Evolutionary conservation across 176 grass and related monocot species (phyloP).

Genomic region (Zea luxurians): DNA sequence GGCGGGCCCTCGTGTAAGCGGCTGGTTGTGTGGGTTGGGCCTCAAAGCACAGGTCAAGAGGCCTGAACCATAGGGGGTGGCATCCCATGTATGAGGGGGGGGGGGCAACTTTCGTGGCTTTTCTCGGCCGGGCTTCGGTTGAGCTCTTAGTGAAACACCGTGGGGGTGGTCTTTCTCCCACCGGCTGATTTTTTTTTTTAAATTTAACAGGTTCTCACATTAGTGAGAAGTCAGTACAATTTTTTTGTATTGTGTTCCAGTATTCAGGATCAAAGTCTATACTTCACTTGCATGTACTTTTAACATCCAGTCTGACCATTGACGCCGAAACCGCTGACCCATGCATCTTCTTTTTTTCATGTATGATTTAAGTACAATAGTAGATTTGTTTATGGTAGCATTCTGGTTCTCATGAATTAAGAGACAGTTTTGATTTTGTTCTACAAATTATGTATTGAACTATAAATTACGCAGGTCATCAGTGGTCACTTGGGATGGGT

Average conservation of each 20-base stretch:
- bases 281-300: not conserved
- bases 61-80: no score
- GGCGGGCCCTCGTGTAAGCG: no score
- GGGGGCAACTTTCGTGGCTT: no score
- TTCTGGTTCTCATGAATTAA: not conserved
- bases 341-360: not conserved
- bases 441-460: not conserved
- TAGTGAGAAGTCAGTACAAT: not conserved
- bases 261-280: not conserved
- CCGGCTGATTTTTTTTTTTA: no score
- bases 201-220: not conserved
- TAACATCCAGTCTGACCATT: not conserved
- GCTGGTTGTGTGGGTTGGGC: no score
- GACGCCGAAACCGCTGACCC: not conserved
- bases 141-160: no score
- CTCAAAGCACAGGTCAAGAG: no score
- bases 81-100: no score
- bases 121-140: no score
- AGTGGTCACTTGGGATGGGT: conserved; percentile 99
- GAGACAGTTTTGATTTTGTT: not conserved
- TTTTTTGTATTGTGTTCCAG: not conserved
- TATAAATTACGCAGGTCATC: conserved; percentile 65
- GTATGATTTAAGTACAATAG: not conserved
- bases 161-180: no score
- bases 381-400: not conserved